These are phyloP conservation scores for Xylaria acuta DNA, from an alignment of 495 filamentous ascomycete genomes.

Conservation along the genomic window DNA sequence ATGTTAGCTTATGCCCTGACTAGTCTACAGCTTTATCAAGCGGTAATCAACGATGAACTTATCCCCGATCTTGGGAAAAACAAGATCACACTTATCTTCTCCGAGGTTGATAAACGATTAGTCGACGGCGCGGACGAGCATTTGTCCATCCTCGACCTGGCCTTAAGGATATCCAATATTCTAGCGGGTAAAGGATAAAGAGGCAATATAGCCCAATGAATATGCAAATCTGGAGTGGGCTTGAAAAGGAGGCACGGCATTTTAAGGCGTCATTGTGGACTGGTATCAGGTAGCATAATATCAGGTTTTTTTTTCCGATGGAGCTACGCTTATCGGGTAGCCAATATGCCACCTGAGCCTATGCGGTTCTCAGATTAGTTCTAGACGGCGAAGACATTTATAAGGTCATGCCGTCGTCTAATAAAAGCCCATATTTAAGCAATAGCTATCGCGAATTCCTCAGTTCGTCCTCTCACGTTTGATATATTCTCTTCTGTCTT, in stretches of 20 bases:
- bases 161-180: slow-evolving; percentile 79
- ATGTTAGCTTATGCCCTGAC: slow-evolving; percentile 20
- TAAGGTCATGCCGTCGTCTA: background rate
- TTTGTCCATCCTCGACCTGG: slow-evolving; percentile 83
- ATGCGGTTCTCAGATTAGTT: background rate
- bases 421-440: background rate
- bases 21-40: slow-evolving; percentile 74
- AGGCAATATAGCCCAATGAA: background rate
- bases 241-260: slow-evolving; percentile 15
- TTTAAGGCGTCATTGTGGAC: background rate
- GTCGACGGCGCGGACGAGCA: slow-evolving; percentile 99
- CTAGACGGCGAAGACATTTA: background rate
- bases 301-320: background rate
- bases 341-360: background rate
- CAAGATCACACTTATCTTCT: slow-evolving; percentile 87
- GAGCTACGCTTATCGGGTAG: background rate
- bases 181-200: slow-evolving; percentile 54
- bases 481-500: background rate
- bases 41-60: slow-evolving; percentile 80
- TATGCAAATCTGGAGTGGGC: slow-evolving; percentile 6
- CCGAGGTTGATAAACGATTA: slow-evolving; percentile 89
- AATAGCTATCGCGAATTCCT: background rate
- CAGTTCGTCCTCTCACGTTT: background rate
- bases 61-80: slow-evolving; percentile 87
- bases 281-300: slow-evolving; percentile 6